Evolutionary conservation across 371 early-diverging fungal genomes (phyloP), one percentile per base, ranked within the genome.

Genomic region (Mortierella sp.): DNA sequence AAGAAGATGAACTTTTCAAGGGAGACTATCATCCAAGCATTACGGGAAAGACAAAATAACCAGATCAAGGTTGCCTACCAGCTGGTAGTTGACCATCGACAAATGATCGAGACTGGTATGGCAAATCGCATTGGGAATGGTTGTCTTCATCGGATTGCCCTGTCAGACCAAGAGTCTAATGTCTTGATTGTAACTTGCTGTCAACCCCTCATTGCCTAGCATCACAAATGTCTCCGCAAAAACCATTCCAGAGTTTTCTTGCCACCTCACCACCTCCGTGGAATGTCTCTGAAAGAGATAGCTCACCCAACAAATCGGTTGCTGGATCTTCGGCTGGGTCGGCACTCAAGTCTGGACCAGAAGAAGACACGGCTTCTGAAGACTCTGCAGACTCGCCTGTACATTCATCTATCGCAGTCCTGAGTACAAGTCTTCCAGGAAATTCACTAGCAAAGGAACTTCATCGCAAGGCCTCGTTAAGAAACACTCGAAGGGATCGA

Each of bases 11-110:
- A 91, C 18, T 93, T 93, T 77, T 75, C 90, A 30, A 85, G 81
- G 55, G 84, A 88, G 29, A 88, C 88, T 11, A 91, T 97, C 43
- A 75, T 90, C 43, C 82, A 85, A 26, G 94, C 94, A 52, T 76
- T 97, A 58, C 84, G 88, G 18, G 93, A 93, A 73, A 80, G 87
- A 9, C 93, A 90, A 57, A 95, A 95, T 77, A 97, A 96, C 77
- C 96, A 94, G 53, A 90, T 96, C 70, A 96, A 96, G 72, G 97
- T 97, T 2, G 96, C 97, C 6, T 98, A 96, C 80, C 97, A 97
- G 75, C 86, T 97, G 58, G 92, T 95, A 2, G 84, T 94, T 0
- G 97, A 97, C 80, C 91, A 96, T 72, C 86, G 91, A 50, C 86
- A 92, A 57, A 87, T 95, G 84, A 75, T 91, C 29, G 74, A 88